Base-by-base conservation (phyloP, 352 stramenopile genomes). In the Phytophthora foliorum region DNA sequence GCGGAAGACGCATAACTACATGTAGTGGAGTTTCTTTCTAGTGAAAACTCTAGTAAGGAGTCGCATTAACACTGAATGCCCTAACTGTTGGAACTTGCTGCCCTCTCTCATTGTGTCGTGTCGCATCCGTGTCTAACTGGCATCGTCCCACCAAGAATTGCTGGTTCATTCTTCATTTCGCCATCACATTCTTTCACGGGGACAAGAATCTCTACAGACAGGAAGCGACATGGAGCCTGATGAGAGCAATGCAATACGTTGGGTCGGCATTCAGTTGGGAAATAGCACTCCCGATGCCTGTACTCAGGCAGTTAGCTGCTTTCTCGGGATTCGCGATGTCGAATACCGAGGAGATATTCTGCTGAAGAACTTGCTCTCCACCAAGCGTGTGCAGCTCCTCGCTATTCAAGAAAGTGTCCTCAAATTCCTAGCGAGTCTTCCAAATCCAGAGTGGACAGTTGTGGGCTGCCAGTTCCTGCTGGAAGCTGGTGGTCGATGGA, bases 281-380 rank as follows among this genome's bases (percentile, higher is more conserved):
- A 72, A 34, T 11, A 25, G 11, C 32, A 9, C n/a, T 6, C 57
- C 57, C 1, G 64, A 72, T 13, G 50, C 31, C 14, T 67, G 64
- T 32, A 24, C 21, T 17, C 57, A 72, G n/a, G 64, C 64, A 17
- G 32, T 72, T 6, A 53, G 11, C 24, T 62, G 57, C 36, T 72
- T 72, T 45, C 64, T 72, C 10, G 49, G 39, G 3, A 67, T 72
- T 19, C 64, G 64, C 9, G 64, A 72, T 24, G 57, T 72, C 27
- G 64, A 72, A 42, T 72, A 72, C 39, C 64, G 57, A 11, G 64
- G 64, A 3, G 64, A 72, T 27, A 50, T 63, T 48, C 29, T 72
- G n/a, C 27, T 72, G 6, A 72, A 72, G 21, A 63, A 57, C n/a
- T 29, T 72, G 17, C 19, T 72, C 3, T 67, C 64, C 5, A 68